A percentile compares a stretch with the other conserved stretches of the same genome.
Conservation (phyloP, 768 basidiomycete species). For the Xerocomus brunneocitrinus region DNA sequence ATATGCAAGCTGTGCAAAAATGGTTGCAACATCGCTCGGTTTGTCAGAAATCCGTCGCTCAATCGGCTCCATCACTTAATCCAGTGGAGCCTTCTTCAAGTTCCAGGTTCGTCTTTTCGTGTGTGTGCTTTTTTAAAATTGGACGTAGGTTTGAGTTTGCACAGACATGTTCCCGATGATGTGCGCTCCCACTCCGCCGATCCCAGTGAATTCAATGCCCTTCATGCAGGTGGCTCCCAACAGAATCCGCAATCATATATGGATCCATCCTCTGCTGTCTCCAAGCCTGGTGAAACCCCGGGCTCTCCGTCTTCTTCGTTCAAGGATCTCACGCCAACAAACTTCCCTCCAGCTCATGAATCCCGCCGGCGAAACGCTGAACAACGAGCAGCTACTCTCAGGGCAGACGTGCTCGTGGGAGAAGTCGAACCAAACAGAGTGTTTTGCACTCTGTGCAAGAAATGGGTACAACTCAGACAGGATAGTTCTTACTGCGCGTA, state of each 20-base stretch:
- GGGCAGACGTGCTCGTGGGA: slow-evolving; percentile 59
- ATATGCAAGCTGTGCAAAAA: slow-evolving; percentile 53
- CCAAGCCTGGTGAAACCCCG: slow-evolving; percentile 19
- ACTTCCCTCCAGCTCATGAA: slow-evolving; percentile 56
- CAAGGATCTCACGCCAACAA: slow-evolving; percentile 55
- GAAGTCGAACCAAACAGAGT: slow-evolving; percentile 72
- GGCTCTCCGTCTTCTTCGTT: slow-evolving; percentile 38
- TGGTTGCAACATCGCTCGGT: slow-evolving; percentile 61
- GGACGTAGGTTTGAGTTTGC: neutral
- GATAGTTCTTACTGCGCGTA: slow-evolving; percentile 78
- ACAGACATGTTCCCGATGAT: slow-evolving; percentile 14
- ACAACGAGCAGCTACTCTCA: slow-evolving; percentile 67
- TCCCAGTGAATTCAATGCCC: slow-evolving; percentile 18
- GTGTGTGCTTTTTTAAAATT: slow-evolving; percentile 1
- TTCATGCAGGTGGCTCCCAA: slow-evolving; percentile 25
- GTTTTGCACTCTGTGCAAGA: slow-evolving; percentile 69
- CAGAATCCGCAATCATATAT: slow-evolving; percentile 6
- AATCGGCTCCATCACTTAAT: slow-evolving; percentile 2
- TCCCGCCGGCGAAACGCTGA: slow-evolving; percentile 73
- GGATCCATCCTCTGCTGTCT: slow-evolving; percentile 2
- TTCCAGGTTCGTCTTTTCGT: slow-evolving; percentile 14
- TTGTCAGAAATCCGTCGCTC: slow-evolving; percentile 40
- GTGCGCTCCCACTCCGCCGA: slow-evolving; percentile 30
- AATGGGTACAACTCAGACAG: slow-evolving; percentile 80
- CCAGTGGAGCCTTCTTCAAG: slow-evolving; percentile 23